These are phyloP conservation scores for Gossypium arboreum DNA, from an alignment of 345 rosid genomes.

Conservation along the genomic window DNA sequence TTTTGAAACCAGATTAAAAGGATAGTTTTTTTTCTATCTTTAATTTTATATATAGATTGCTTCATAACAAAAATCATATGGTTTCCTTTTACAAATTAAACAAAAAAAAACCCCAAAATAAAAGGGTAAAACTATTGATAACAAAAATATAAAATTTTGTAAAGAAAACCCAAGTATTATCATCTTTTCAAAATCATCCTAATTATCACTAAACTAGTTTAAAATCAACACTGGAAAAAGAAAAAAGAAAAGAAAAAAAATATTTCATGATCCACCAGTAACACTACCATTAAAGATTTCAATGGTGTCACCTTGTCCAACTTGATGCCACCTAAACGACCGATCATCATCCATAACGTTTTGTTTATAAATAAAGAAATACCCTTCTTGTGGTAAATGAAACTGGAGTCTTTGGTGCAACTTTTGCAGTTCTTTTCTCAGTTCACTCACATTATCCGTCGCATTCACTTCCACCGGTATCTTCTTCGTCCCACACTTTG, in stretches of 20 bases:
- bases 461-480: slow-evolving; percentile 64
- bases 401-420: slow-evolving; percentile 52
- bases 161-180: too few relatives aligned
- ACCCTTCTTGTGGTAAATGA: slow-evolving; percentile 65
- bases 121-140: neutral
- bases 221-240: neutral
- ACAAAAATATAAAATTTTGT: too few relatives aligned
- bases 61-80: too few relatives aligned
- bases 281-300: slow-evolving; percentile 58
- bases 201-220: neutral
- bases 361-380: slow-evolving; percentile 65
- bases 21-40: too few relatives aligned
- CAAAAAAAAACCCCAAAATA: too few relatives aligned
- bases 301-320: slow-evolving; percentile 53
- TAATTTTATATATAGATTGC: too few relatives aligned
- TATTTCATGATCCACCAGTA: slow-evolving; percentile 27
- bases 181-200: too few relatives aligned
- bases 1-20: too few relatives aligned
- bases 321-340: slow-evolving; percentile 77
- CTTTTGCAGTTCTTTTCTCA: slow-evolving; percentile 61
- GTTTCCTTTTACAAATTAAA: too few relatives aligned
- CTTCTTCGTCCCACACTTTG: slow-evolving; percentile 53
- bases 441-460: slow-evolving; percentile 56
- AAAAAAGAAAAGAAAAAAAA: neutral
- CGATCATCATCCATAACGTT: slow-evolving; percentile 78